These are phyloP conservation scores for Globisporangium uncinulatum DNA, from an alignment of 352 stramenopile genomes.

Conservation along the genomic window DNA sequence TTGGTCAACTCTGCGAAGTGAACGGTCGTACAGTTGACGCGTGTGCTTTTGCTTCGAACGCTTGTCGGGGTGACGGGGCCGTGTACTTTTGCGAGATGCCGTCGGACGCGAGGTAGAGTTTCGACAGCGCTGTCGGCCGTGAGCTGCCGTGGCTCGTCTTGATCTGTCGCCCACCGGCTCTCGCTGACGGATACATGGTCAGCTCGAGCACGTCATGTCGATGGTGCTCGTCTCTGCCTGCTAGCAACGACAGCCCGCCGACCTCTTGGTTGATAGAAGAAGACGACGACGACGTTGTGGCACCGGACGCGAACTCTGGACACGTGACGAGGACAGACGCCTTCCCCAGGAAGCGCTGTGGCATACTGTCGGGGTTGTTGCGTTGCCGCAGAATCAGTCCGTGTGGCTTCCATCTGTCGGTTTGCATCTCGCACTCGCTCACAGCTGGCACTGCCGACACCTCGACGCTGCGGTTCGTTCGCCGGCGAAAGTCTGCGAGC, in stretches of 20 bases:
- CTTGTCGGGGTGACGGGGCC: constrained; percentile 24
- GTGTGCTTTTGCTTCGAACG: constrained; percentile 8
- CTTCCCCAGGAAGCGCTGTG: constrained; percentile 65
- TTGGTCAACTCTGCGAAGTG: constrained; percentile 9
- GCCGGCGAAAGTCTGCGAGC: constrained; percentile 35
- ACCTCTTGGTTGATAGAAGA: constrained; percentile 20
- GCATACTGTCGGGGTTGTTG: constrained; percentile 59
- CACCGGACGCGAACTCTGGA: constrained; percentile 31
- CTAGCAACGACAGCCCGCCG: background rate
- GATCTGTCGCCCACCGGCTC: constrained; percentile 47
- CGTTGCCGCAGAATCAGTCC: constrained; percentile 68
- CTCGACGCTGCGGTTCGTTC: constrained; percentile 60
- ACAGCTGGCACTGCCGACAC: constrained; percentile 36
- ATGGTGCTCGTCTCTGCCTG: constrained; percentile 30
- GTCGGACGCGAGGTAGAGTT: constrained; percentile 66
- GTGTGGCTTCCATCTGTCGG: constrained; percentile 63
- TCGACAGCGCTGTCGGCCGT: constrained; percentile 48
- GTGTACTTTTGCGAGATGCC: constrained; percentile 72
- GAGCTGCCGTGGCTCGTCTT: constrained; percentile 52
- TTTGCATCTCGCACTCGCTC: constrained; percentile 57
- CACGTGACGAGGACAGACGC: constrained; percentile 66
- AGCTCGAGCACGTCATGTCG: constrained; percentile 44
- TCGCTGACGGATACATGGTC: constrained; percentile 42
- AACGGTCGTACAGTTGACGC: background rate
- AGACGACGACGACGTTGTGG: constrained; percentile 8